Conservation (phyloP, 768 basidiomycete genomes). For the Mycena indigotica region DNA sequence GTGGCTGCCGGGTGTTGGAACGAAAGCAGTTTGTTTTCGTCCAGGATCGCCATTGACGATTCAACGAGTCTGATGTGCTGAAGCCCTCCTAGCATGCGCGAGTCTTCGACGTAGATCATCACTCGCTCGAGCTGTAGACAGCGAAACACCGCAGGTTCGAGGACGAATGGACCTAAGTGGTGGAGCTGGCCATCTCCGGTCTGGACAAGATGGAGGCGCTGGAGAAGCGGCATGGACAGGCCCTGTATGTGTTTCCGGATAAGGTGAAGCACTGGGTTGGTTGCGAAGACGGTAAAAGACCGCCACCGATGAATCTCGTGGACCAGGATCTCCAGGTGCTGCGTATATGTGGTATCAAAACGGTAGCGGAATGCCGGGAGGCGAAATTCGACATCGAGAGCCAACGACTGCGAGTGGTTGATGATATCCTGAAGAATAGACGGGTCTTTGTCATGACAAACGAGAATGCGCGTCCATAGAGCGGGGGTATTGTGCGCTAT, state of each 20-base stretch:
- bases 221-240: constrained; percentile 1
- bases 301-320: constrained; percentile 11
- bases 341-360: constrained; percentile 7
- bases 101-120: constrained; percentile 18
- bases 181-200: constrained; percentile 12
- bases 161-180: constrained; percentile 14
- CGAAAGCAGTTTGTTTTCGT: constrained; percentile 17
- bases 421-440: constrained; percentile 11
- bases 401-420: constrained; percentile 1
- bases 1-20: constrained; percentile 8
- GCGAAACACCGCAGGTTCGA: constrained; percentile 9
- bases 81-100: constrained; percentile 8
- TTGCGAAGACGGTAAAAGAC: constrained; percentile 3
- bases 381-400: constrained; percentile 8
- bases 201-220: constrained; percentile 16
- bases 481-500: constrained; percentile 10
- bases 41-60: constrained; percentile 18
- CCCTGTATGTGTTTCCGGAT: constrained; percentile 2
- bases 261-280: constrained; percentile 15
- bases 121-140: constrained; percentile 13
- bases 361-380: constrained; percentile 16
- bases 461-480: constrained; percentile 11
- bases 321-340: constrained; percentile 5
- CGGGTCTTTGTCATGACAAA: constrained; percentile 15
- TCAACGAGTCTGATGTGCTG: constrained; percentile 6